Conservation (phyloP, 306 rosid genomes). For the Cicer arietinum region DNA sequence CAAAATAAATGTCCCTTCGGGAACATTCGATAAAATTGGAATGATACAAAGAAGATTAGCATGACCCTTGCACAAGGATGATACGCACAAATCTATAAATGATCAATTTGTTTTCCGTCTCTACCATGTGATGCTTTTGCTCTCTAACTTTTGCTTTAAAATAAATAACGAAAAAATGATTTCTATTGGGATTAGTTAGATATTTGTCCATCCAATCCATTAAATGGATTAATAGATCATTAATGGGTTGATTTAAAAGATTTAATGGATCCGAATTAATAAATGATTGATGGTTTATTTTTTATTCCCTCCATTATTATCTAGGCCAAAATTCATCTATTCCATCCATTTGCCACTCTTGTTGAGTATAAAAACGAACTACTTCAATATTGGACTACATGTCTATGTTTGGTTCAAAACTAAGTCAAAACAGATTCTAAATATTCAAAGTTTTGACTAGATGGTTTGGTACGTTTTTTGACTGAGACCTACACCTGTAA, state of each 20-base stretch:
- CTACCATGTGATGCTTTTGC: too few relatives aligned
- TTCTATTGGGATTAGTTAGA: neutral
- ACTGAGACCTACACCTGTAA: neutral
- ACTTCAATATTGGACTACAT: neutral
- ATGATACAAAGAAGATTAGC: too few relatives aligned
- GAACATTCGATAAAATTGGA: too few relatives aligned
- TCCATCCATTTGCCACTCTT: neutral
- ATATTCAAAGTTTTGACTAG: neutral
- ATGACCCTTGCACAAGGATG: too few relatives aligned
- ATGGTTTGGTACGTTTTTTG: neutral
- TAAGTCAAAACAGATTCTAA: neutral
- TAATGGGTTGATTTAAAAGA: neutral
- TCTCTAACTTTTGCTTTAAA: too few relatives aligned
- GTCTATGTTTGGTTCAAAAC: slow-evolving; percentile 1
- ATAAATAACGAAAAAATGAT: neutral
- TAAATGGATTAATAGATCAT: neutral
- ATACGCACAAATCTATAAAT: too few relatives aligned
- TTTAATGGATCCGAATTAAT: neutral
- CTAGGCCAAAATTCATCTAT: neutral
- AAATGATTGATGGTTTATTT: neutral
- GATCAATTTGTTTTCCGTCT: too few relatives aligned
- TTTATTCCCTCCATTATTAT: slow-evolving; percentile 4
- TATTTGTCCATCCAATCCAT: slow-evolving; percentile 1
- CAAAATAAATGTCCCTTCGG: neutral
- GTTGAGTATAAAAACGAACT: neutral